Percentiles rank a stretch among this genome's conserved stretches.
Evolutionary conservation across 1,284 basidiomycete genomes (phyloP).

Genomic region (Malassezia caprae): DNA sequence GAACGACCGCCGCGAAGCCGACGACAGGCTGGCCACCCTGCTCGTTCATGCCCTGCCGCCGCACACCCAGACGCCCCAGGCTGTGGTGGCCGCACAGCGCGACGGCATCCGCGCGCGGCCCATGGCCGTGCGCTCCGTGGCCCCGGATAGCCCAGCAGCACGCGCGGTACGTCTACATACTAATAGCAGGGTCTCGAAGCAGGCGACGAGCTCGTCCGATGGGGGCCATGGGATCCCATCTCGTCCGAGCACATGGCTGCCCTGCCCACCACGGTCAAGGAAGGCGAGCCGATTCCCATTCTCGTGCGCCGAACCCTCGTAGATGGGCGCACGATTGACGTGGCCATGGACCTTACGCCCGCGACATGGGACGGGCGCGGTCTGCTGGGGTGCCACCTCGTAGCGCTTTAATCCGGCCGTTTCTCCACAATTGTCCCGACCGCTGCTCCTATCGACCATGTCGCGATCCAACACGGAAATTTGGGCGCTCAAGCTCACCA

Average conservation of each 20-base stretch:
- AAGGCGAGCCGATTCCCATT: conserved; percentile 3
- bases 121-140: conserved; percentile 13
- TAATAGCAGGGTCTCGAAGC: conserved; percentile 9
- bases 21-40: conserved; percentile 1
- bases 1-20: conserved; percentile 8
- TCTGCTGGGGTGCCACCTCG: conserved; percentile 15
- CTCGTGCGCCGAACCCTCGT: background rate
- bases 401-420: background rate
- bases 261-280: background rate
- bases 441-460: background rate
- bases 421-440: background rate
- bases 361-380: conserved; percentile 13
- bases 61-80: background rate
- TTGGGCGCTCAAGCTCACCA: conserved; percentile 55
- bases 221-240: background rate
- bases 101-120: background rate
- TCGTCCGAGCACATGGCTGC: background rate
- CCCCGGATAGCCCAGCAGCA: conserved; percentile 2
- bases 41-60: background rate
- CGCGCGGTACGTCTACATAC: background rate
- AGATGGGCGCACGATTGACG: background rate
- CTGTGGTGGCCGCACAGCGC: background rate
- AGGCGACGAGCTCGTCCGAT: conserved; percentile 1
- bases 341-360: background rate
- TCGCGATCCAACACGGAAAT: background rate